Base-by-base conservation (phyloP, 371 early-diverging fungal species). In the Rhizomucor miehei region DNA sequence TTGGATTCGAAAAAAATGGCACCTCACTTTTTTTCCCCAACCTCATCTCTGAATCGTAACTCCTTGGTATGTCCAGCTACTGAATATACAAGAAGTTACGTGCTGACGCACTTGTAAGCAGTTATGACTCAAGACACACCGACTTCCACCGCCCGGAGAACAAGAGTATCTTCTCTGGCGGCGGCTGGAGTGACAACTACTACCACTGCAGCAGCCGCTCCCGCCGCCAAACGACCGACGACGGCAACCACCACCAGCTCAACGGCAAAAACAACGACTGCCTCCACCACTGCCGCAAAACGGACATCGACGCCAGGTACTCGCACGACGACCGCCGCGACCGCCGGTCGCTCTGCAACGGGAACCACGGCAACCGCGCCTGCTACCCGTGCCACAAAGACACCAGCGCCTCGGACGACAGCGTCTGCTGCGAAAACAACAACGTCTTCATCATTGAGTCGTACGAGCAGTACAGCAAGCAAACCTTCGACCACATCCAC, bases 151-250 rank as follows among this genome's bases (percentile, higher is more conserved):
- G 44, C 57, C 41, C 49, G 52, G 12, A 56, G 50, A n/a, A 37
- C 62, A 1, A 45, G 62, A 47, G 62, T 62, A 3, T 62, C 62
- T 25, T 62, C 62, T 14, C 52, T 62, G 17, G 62, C 62, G 12
- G 62, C 62, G 20, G 62, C 57, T 14, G 62, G 62, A 34, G 59
- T 58, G n/a, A 16, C 41, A 8, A 14, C 43, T 16, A 48, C 53
- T 1, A 17, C 59, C n/a, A 51, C 51, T 29, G 17, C 54, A 10
- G 52, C 63, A 8, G 29, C 57, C 9, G 50, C 45, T 34, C 45
- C 54, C 44, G 52, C 24, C 41, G 40, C 52, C 11, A 35, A 29
- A 24, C 36, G 49, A 29, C 21, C 41, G 23, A 34, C 48, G 0
- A 16, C 48, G 16, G 12, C 48, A 25, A 48, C 25, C 9, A 29